phyloP scores from a whole-genome alignment of 768 basidiomycete genomes.

The Mycena amicta region DNA sequence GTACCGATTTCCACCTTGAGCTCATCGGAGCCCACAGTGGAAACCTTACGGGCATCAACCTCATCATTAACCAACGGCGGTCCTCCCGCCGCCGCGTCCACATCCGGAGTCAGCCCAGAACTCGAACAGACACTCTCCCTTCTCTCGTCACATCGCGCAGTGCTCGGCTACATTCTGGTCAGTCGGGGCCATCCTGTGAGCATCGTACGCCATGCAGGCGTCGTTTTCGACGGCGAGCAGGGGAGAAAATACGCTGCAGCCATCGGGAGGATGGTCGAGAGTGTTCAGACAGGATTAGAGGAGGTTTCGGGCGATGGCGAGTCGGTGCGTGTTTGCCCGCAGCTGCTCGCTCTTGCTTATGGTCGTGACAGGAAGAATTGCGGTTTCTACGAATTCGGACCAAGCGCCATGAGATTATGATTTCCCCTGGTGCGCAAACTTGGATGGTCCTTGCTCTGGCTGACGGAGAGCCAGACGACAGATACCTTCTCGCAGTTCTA shows the following conservation, averaged over 20 bases:
- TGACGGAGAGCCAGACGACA: constrained; percentile 56
- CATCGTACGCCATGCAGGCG: constrained; percentile 84
- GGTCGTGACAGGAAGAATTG: constrained; percentile 68
- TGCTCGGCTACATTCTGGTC: constrained; percentile 85
- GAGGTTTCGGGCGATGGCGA: constrained; percentile 70
- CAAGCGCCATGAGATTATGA: constrained; percentile 90
- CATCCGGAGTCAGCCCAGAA: constrained; percentile 62
- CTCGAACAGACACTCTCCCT: constrained; percentile 78
- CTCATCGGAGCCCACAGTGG: no score
- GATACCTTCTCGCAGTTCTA: constrained; percentile 81
- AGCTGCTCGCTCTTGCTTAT: not conserved
- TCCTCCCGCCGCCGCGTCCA: not conserved
- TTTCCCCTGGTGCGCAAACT: constrained; percentile 75
- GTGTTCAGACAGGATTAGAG: constrained; percentile 75
- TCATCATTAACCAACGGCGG: constrained; percentile 9
- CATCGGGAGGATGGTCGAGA: constrained; percentile 75
- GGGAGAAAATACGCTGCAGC: constrained; percentile 75
- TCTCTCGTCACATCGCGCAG: constrained; percentile 80
- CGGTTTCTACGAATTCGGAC: constrained; percentile 90
- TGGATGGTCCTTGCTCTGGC: not conserved
- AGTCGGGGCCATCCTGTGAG: constrained; percentile 71
- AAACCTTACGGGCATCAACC: constrained; percentile 4
- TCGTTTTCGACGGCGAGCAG: constrained; percentile 84
- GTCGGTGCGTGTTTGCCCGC: constrained; percentile 42
- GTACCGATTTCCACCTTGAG: no score